phyloP scores from a whole-genome alignment of 1,284 basidiomycete species.

The Puccinia hordei region DNA sequence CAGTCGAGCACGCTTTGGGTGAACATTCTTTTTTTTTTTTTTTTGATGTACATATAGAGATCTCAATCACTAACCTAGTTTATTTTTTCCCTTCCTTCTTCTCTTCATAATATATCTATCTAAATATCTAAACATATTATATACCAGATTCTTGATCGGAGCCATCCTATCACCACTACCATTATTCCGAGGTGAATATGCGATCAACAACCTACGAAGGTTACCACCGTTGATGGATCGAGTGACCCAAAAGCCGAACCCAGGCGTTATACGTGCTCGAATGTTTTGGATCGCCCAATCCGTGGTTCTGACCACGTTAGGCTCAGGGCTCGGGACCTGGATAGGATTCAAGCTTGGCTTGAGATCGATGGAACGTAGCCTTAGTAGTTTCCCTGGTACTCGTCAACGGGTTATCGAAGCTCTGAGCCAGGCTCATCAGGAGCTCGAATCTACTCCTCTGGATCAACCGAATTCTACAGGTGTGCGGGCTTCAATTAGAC shows the following conservation, averaged over 20 bases:
- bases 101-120: no score
- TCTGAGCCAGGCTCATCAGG: slow-evolving; percentile 6
- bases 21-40: not conserved
- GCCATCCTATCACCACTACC: slow-evolving; percentile 35
- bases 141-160: slow-evolving; percentile 34
- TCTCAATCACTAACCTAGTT: no score
- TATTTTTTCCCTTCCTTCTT: no score
- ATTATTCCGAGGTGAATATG: slow-evolving; percentile 30
- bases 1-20: slow-evolving; percentile 32
- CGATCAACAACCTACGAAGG: not conserved
- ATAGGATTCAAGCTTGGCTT: slow-evolving; percentile 35
- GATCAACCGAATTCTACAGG: not conserved
- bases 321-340: slow-evolving; percentile 41
- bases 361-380: not conserved
- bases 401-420: slow-evolving; percentile 14
- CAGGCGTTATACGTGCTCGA: slow-evolving; percentile 1
- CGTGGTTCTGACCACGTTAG: slow-evolving; percentile 23
- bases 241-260: slow-evolving; percentile 11
- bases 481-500: not conserved
- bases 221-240: slow-evolving; percentile 26
- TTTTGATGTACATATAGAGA: not conserved
- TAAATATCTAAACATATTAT: no score
- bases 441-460: slow-evolving; percentile 3
- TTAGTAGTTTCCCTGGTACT: slow-evolving; percentile 3
- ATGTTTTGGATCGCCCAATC: slow-evolving; percentile 35